phyloP scores from a whole-genome alignment of 1,284 basidiomycete genomes.

The Cutaneotrichosporon spelunceum region DNA sequence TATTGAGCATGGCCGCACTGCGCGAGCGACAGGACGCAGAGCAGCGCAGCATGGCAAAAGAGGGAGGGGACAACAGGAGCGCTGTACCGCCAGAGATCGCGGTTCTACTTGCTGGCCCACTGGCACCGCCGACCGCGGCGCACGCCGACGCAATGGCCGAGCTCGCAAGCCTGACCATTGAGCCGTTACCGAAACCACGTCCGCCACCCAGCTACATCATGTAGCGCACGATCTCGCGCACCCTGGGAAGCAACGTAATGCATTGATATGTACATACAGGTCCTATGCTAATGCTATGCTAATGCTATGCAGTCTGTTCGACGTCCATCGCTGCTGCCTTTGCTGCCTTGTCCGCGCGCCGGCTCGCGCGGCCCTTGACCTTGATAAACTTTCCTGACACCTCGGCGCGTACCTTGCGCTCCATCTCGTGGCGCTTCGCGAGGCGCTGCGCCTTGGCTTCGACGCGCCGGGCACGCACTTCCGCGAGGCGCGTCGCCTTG shows the following conservation, averaged over 20 bases:
- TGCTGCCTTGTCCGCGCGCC: conserved; percentile 10
- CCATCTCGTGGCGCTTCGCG: conserved; percentile 28
- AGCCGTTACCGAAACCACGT: neutral
- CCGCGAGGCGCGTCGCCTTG: conserved; percentile 62
- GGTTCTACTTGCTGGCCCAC: conserved; percentile 2
- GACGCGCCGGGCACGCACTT: conserved; percentile 59
- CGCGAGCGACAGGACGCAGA: neutral
- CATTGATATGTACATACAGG: conserved; percentile 4
- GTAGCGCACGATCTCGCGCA: neutral
- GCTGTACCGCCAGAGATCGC: conserved; percentile 4
- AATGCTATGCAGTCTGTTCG: neutral
- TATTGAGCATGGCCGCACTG: neutral
- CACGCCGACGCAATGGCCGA: neutral
- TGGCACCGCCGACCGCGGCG: neutral
- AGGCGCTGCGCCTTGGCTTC: conserved; percentile 49
- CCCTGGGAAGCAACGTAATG: neutral
- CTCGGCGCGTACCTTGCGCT: conserved; percentile 13
- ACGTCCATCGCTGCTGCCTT: neutral
- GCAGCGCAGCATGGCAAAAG: neutral
- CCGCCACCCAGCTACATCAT: conserved; percentile 6
- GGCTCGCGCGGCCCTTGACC: conserved; percentile 6
- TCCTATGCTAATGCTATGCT: neutral
- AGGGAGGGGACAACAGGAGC: neutral
- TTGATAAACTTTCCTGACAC: neutral
- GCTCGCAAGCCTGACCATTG: neutral